A percentile compares a stretch with the other conserved stretches of the same genome.
Conservation (phyloP, 345 rosid genomes). For the Linum trigynum region DNA sequence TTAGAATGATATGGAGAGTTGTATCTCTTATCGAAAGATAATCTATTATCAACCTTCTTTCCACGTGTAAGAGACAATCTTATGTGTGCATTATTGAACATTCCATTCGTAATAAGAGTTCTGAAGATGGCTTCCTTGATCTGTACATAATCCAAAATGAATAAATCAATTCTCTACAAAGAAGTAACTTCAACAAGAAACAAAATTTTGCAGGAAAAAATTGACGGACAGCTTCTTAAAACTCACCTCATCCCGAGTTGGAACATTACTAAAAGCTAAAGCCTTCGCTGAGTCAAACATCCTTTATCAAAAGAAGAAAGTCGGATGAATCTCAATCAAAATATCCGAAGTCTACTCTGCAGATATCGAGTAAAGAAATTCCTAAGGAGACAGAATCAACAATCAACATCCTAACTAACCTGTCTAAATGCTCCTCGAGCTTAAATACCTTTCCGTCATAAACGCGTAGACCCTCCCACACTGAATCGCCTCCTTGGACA, state of each 20-base stretch:
- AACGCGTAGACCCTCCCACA: constrained; percentile 89
- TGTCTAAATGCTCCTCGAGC: constrained; percentile 80
- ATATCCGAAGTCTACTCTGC: too few species aligned
- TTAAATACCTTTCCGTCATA: constrained; percentile 61
- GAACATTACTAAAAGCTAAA: too few species aligned
- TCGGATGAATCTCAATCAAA: too few species aligned
- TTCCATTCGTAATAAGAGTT: constrained; percentile 71
- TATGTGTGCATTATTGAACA: constrained; percentile 82
- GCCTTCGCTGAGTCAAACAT: constrained; percentile 85
- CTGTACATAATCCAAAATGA: constrained; percentile 29
- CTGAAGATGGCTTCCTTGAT: constrained; percentile 74
- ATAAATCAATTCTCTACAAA: constrained; percentile 4
- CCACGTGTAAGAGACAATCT: constrained; percentile 80
- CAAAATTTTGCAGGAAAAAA: too few species aligned
- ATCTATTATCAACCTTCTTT: too few species aligned
- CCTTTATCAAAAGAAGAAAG: constrained; percentile 29
- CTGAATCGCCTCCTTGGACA: constrained; percentile 92
- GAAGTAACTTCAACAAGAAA: too few species aligned
- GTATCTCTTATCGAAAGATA: too few species aligned
- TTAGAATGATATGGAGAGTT: too few species aligned
- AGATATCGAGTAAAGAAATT: too few species aligned
- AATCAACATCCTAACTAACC: constrained; percentile 34
- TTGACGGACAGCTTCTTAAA: too few species aligned
- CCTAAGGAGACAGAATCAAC: not conserved
- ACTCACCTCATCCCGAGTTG: too few species aligned